phyloP scores from a whole-genome alignment of 2,329 filamentous ascomycete genomes.

The Colletotrichum shisoi region DNA sequence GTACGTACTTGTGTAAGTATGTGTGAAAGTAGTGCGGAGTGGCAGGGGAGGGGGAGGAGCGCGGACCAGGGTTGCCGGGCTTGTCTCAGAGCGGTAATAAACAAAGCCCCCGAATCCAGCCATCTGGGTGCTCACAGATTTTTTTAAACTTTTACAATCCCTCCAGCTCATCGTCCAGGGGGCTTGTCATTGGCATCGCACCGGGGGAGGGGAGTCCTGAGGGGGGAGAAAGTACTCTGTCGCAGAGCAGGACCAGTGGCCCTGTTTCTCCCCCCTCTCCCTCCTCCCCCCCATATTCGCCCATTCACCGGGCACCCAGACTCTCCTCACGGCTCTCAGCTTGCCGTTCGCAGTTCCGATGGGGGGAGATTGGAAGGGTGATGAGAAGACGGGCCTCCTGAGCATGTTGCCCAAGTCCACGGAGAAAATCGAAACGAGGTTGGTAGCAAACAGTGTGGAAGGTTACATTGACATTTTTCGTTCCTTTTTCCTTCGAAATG shows the following conservation, averaged over 20 bases:
- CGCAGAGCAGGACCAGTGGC: conserved; percentile 15
- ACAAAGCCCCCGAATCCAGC: conserved; percentile 39
- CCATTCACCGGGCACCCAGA: neutral
- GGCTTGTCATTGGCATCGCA: conserved; percentile 31
- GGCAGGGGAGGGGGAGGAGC: conserved; percentile 28
- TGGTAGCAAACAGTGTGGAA: conserved; percentile 30
- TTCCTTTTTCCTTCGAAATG: neutral
- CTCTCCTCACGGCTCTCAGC: conserved; percentile 8
- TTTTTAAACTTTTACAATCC: conserved; percentile 39
- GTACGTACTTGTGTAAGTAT: too few relatives aligned
- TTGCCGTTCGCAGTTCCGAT: conserved; percentile 23
- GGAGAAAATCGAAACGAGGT: conserved; percentile 32
- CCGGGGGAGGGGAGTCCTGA: neutral
- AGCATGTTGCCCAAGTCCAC: conserved; percentile 1
- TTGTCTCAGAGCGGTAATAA: conserved; percentile 39
- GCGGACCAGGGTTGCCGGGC: conserved; percentile 30
- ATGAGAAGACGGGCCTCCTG: neutral
- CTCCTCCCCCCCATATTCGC: conserved; percentile 4
- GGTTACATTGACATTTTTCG: conserved; percentile 17
- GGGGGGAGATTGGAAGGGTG: conserved; percentile 7
- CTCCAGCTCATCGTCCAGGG: conserved; percentile 38
- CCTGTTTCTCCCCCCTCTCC: conserved; percentile 6
- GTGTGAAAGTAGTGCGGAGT: neutral
- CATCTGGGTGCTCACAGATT: conserved; percentile 38
- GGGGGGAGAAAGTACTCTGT: neutral